Evolutionary conservation across 176 grass and related monocot genomes (phyloP).

Genomic region (Ananas comosus): DNA sequence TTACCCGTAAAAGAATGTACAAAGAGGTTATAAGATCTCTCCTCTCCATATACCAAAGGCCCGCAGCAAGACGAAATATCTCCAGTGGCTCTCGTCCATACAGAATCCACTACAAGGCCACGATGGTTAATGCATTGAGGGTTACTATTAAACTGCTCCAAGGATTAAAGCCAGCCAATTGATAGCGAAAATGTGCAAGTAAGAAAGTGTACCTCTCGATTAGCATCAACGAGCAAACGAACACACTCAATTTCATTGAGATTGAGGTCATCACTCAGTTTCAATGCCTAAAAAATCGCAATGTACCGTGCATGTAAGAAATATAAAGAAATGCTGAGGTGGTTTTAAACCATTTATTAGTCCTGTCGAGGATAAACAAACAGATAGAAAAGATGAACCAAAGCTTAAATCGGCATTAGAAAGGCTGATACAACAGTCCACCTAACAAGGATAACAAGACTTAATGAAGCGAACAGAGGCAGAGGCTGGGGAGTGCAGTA

Average conservation of each 20-base stretch:
- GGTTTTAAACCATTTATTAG: neutral
- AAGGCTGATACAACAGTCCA: no score
- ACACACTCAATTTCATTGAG: constrained; percentile 96
- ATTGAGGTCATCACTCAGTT: constrained; percentile 94
- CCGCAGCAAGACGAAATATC: constrained; percentile 80
- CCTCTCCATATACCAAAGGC: constrained; percentile 99
- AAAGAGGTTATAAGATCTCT: constrained; percentile 91
- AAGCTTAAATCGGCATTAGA: no score
- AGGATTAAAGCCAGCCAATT: neutral
- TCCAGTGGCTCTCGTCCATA: constrained; percentile 79
- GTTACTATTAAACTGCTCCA: no score
- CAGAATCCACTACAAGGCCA: constrained; percentile 69
- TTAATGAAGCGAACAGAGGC: no score
- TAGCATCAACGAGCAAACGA: constrained; percentile 77
- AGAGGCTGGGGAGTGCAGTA: no score
- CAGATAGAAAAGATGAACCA: no score
- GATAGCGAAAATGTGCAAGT: neutral
- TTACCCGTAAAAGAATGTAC: constrained; percentile 81
- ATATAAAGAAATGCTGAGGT: constrained; percentile 2
- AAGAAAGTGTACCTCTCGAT: constrained; percentile 55
- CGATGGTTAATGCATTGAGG: neutral
- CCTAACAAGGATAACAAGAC: no score
- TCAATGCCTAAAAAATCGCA: constrained; percentile 56
- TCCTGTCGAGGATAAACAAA: no score
- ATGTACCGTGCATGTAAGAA: constrained; percentile 13